Evolutionary conservation across 768 basidiomycete species (phyloP).

Genomic region (Suillus bovinus): DNA sequence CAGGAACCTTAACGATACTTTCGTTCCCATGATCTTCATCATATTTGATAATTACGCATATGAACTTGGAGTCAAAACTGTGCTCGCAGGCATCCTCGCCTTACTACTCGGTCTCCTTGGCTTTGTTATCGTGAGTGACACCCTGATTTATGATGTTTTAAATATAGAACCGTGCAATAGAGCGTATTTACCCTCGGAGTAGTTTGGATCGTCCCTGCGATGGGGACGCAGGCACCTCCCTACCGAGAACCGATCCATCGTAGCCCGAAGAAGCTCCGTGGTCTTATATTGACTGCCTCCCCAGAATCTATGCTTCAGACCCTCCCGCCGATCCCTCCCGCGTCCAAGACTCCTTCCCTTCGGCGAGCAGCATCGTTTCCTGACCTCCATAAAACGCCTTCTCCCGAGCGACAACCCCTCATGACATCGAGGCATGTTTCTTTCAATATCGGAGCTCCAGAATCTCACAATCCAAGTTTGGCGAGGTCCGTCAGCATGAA

Average conservation of each 20-base stretch:
- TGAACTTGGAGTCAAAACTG: slow-evolving; percentile 11
- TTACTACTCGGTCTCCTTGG: slow-evolving; percentile 24
- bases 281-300: slow-evolving; percentile 6
- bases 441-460: slow-evolving; percentile 14
- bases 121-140: slow-evolving; percentile 24
- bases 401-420: slow-evolving; percentile 1
- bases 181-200: slow-evolving; percentile 26
- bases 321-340: neutral
- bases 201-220: slow-evolving; percentile 25
- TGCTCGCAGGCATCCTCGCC: slow-evolving; percentile 25
- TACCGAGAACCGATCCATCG: slow-evolving; percentile 20
- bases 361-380: slow-evolving; percentile 11
- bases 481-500: neutral
- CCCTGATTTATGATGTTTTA: neutral
- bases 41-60: slow-evolving; percentile 10
- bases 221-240: slow-evolving; percentile 15
- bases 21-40: slow-evolving; percentile 10
- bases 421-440: slow-evolving; percentile 22
- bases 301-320: slow-evolving; percentile 1
- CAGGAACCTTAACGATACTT: neutral
- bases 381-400: slow-evolving; percentile 2
- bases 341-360: slow-evolving; percentile 9
- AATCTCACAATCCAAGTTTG: neutral
- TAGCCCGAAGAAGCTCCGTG: slow-evolving; percentile 2
- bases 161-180: slow-evolving; percentile 12